Evolutionary conservation across 2,329 filamentous ascomycete genomes (phyloP).

Genomic region (Trichoderma atroviride): DNA sequence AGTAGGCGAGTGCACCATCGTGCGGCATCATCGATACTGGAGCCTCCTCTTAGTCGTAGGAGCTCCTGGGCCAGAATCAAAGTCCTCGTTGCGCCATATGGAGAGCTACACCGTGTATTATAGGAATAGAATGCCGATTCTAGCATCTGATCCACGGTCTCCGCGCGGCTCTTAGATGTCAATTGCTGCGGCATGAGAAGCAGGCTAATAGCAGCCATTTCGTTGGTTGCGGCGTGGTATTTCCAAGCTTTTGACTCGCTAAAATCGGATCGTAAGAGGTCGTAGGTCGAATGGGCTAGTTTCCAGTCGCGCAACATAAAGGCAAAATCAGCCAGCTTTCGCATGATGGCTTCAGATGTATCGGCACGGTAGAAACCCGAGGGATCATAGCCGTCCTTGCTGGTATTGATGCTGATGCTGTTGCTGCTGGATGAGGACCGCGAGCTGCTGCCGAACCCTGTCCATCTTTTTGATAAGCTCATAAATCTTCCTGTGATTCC

Average conservation of each 20-base stretch:
- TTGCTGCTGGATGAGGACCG: slow-evolving; percentile 60
- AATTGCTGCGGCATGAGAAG: slow-evolving; percentile 74
- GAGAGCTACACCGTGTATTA: slow-evolving; percentile 76
- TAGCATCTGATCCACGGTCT: slow-evolving; percentile 82
- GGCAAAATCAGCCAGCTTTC: slow-evolving; percentile 90
- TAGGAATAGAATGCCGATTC: slow-evolving; percentile 94
- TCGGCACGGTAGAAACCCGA: slow-evolving; percentile 83
- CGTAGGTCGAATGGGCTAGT: slow-evolving; percentile 87
- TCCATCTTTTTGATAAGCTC: slow-evolving; percentile 88
- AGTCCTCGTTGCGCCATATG: slow-evolving; percentile 79
- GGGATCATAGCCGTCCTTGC: slow-evolving; percentile 74
- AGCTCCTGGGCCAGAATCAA: slow-evolving; percentile 79
- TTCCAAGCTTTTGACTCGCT: slow-evolving; percentile 96
- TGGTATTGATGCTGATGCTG: slow-evolving; percentile 38
- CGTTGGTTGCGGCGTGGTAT: slow-evolving; percentile 89
- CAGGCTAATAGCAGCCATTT: slow-evolving; percentile 88
- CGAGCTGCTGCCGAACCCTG: slow-evolving; percentile 72
- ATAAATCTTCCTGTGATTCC: slow-evolving; percentile 93
- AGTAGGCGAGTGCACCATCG: slow-evolving; percentile 81
- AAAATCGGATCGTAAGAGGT: slow-evolving; percentile 85
- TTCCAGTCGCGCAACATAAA: slow-evolving; percentile 99
- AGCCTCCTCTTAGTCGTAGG: slow-evolving; percentile 75
- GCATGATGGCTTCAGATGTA: slow-evolving; percentile 84
- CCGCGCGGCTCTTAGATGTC: slow-evolving; percentile 74
- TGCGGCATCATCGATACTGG: slow-evolving; percentile 82